Percentiles rank a stretch among this genome's conserved stretches.
phyloP scores from a whole-genome alignment of 2,329 filamentous ascomycete genomes.

The Fusarium haematococcum region DNA sequence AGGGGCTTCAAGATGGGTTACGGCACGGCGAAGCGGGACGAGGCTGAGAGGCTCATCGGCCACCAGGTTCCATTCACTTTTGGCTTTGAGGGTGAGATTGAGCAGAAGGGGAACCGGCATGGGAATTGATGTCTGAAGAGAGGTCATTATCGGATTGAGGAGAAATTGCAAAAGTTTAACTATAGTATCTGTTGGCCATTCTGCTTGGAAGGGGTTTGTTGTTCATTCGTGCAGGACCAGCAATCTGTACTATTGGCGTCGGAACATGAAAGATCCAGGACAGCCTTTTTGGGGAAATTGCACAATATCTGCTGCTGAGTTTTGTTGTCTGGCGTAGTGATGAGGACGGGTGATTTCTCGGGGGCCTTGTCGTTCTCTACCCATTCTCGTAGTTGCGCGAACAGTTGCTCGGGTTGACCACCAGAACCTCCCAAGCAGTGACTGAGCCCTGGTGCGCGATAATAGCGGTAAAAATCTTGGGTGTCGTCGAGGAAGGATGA shows the following conservation, averaged over 20 bases:
- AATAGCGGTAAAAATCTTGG: conserved; percentile 49
- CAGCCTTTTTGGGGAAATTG: conserved; percentile 45
- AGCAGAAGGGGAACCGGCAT: neutral
- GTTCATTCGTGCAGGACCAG: conserved; percentile 3
- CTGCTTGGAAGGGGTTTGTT: neutral
- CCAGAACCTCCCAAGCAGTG: conserved; percentile 47
- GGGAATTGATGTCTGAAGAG: neutral
- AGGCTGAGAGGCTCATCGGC: neutral
- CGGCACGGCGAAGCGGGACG: neutral
- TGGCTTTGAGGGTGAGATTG: neutral
- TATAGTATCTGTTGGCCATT: neutral
- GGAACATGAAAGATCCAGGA: conserved; percentile 33
- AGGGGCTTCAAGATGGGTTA: neutral
- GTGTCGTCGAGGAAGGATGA: conserved; percentile 26
- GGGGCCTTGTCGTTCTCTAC: conserved; percentile 48
- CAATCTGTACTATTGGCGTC: conserved; percentile 2
- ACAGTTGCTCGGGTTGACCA: conserved; percentile 37
- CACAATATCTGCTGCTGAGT: conserved; percentile 54
- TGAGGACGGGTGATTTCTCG: conserved; percentile 19
- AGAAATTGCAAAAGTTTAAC: neutral
- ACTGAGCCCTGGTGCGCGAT: conserved; percentile 47
- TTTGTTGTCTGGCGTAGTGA: conserved; percentile 8
- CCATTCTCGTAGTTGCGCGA: conserved; percentile 44
- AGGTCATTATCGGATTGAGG: neutral
- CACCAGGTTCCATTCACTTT: neutral